Base-by-base conservation (phyloP, 2,329 filamentous ascomycete genomes). In the Cercospora brassicicola region DNA sequence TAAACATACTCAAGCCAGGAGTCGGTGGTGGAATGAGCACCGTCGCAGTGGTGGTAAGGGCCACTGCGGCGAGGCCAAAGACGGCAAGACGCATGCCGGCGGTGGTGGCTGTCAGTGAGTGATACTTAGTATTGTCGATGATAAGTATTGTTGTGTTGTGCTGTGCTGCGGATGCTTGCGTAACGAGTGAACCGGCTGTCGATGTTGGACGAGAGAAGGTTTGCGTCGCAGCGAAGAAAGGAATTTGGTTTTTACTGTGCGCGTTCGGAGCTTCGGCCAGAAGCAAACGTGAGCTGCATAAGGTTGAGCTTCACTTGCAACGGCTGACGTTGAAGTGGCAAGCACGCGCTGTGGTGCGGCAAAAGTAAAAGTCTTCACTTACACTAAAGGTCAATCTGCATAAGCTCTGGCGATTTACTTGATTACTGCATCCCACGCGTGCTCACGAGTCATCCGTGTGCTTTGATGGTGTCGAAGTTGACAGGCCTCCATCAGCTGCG, bases 131-230 rank as follows among this genome's bases (percentile, higher is more conserved):
- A 33, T 51, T 53, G n/a, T 62, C 23, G 60, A 48, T 28, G 60
- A 26, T 61, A 62, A 62, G 60, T 62, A 62, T 53, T 62, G 60
- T 62, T 62, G 39, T 31, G 59, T 30, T 62, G 59, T 48, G 28
- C 20, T 62, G 59, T 48, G 28, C 20, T 51, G 59, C 20, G 55
- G 48, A 64, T 36, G 51, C 18, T 57, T 57, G 62, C 39, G 61
- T 64, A 64, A 64, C 51, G 33, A 42, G 13, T 57, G 62, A 64
- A 64, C 62, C 51, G 51, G 62, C 36, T 59, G 62, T 64, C 33
- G 28, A 57, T 59, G 62, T 64, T 64, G 62, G 53, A 64, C 62
- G 26, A 48, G 55, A 59, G n/a, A 36, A 62, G 18, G 59, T 62
- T 51, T 62, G 59, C 39, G 59, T 51, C 33, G 59, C 59, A 57